A percentile compares a stretch with the other conserved stretches of the same genome.
These are phyloP conservation scores for Aspergillus aculeatus DNA, from an alignment of 2,329 filamentous ascomycete species.

Conservation along the genomic window DNA sequence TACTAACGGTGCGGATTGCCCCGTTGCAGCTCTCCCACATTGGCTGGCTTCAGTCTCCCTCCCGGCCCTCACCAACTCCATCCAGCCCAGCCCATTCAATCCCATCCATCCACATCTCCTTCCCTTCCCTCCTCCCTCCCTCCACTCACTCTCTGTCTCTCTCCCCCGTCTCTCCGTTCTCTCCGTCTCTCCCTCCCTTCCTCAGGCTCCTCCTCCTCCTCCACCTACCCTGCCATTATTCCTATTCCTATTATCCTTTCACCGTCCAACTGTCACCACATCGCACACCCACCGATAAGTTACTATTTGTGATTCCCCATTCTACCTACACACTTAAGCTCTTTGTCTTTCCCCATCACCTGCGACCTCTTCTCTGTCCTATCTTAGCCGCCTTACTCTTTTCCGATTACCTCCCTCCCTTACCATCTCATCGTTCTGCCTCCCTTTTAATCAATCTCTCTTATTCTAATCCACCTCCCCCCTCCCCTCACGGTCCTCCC, in stretches of 20 bases:
- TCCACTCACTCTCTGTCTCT: conserved; percentile 6
- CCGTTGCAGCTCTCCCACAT: conserved; percentile 24
- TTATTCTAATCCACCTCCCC: conserved; percentile 6
- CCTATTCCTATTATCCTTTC: conserved; percentile 1
- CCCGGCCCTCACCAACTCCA: conserved; percentile 3
- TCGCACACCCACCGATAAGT: not conserved
- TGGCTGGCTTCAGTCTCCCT: conserved; percentile 11
- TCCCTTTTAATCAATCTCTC: conserved; percentile 5
- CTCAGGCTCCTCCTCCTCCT: conserved; percentile 5
- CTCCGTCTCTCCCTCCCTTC: conserved; percentile 1
- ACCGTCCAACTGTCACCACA: conserved; percentile 11
- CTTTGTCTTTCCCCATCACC: not conserved
- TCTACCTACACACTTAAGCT: no score
- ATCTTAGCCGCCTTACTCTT: conserved; percentile 15
- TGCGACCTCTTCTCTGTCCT: not conserved
- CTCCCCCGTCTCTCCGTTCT: conserved; percentile 3
- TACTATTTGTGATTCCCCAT: not conserved
- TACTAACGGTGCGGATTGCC: conserved; percentile 16
- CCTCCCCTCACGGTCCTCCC: conserved; percentile 5
- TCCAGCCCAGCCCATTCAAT: conserved; percentile 3
- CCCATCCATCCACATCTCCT: no score
- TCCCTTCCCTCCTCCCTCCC: not conserved
- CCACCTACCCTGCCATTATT: not conserved
- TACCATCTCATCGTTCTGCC: conserved; percentile 5
- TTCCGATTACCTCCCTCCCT: conserved; percentile 9